Evolutionary conservation across 1,139 yeast genomes (phyloP), one percentile per base, ranked within the genome.

Genomic region (Zygosaccharomyces pseudobailii): DNA sequence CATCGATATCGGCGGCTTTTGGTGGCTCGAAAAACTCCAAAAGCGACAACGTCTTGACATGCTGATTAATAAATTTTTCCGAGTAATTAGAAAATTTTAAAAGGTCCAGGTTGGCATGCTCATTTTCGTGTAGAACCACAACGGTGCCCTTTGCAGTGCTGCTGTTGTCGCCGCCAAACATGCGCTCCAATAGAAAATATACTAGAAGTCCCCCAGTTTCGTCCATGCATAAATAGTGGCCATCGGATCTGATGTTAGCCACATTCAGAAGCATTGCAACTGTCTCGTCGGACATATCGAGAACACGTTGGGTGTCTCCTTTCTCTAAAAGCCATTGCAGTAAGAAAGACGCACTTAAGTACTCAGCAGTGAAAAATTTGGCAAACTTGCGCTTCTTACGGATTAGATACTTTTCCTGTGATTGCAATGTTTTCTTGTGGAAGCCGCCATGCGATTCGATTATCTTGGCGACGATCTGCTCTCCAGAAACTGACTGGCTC

Each of bases 371-470:
- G 68, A 92, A 92, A 57, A 89, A 76, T 61, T 95, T 80, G 53
- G 87, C 75, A 63, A 87, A 92, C 71, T 94, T 94, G 63, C 85
- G 90, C 67, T 88, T 95, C 68, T 92, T 92, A 58, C 98, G 79
- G 58, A 85, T 84, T 57, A 90, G 70, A 65, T 92, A 92, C 68
- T 92, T 92, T 58, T 87, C 96, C 65, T 92, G 96, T 3, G 97
- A 87, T 61, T 78, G 88, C 23, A 83, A 72, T 4, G 98, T 92
- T 68, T 92, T 92, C 63, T 87, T 84, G 57, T 87, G 89, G 63
- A 92, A 92, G 9, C 88, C 87, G 37, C 76, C 85, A 68, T 94
- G 97, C 13, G 90, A 82, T 49, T 82, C 83, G 55, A 88, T 82
- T 69, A 92, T 85, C 58, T 79, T 80, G 53, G 86, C 85, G 48